Percentiles rank a stretch among this genome's conserved stretches.
phyloP scores from a whole-genome alignment of 2,329 filamentous ascomycete species.

The Thielaviopsis cerberus region DNA sequence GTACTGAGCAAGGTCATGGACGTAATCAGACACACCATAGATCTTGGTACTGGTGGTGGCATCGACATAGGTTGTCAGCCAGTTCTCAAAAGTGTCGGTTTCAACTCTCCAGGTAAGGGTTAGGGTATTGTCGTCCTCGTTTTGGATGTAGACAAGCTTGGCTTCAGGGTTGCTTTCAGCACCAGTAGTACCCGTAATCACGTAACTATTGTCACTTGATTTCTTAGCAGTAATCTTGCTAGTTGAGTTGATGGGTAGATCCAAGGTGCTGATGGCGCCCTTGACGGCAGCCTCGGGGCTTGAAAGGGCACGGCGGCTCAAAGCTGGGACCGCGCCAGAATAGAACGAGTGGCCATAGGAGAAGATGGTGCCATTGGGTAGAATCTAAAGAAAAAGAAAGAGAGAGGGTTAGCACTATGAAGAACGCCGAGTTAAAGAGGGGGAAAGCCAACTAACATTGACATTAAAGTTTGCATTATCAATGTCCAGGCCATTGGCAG shows the following conservation, averaged over 20 bases:
- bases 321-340: slow-evolving; percentile 25
- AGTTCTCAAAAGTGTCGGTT: slow-evolving; percentile 37
- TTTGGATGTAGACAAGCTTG: slow-evolving; percentile 35
- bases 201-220: slow-evolving; percentile 19
- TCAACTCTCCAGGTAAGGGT: slow-evolving; percentile 38
- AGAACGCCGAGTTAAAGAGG: too few relatives aligned
- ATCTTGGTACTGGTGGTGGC: slow-evolving; percentile 27
- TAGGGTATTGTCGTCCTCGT: slow-evolving; percentile 27
- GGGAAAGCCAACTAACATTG: slow-evolving; percentile 28
- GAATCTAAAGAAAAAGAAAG: too few relatives aligned
- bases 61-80: slow-evolving; percentile 40
- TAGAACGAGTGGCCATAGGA: slow-evolving; percentile 34
- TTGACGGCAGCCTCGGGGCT: slow-evolving; percentile 28
- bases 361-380: slow-evolving; percentile 36
- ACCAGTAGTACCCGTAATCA: slow-evolving; percentile 30
- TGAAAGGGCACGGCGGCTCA: slow-evolving; percentile 22
- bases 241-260: slow-evolving; percentile 17
- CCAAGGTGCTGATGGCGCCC: slow-evolving; percentile 20
- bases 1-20: slow-evolving; percentile 32
- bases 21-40: slow-evolving; percentile 37
- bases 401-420: too few relatives aligned
- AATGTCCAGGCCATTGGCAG: slow-evolving; percentile 36
- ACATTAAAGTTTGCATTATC: slow-evolving; percentile 44
- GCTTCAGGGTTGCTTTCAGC: slow-evolving; percentile 34
- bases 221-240: slow-evolving; percentile 14